Conservation (phyloP, 176 grass and related monocot genomes). For the Otatea glauca region DNA sequence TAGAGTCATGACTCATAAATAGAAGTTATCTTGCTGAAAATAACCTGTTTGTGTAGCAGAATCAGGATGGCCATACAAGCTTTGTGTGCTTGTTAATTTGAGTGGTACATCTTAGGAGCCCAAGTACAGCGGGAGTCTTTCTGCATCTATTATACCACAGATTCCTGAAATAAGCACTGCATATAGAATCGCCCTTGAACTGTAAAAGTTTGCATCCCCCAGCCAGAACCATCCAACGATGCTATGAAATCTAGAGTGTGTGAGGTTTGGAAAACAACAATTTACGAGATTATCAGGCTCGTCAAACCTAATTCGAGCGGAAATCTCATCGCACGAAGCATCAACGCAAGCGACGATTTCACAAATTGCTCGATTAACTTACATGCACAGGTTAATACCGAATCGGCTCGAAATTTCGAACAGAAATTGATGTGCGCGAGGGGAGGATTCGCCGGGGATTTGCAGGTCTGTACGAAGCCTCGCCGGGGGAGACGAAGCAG, state of each 20-base stretch:
- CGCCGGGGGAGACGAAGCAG: too few relatives aligned
- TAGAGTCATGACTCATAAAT: conserved; percentile 24
- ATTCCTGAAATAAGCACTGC: background rate
- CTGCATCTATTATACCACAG: background rate
- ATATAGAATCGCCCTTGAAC: background rate
- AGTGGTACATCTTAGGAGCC: conserved; percentile 18
- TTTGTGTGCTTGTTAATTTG: conserved; percentile 14
- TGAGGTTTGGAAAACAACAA: background rate
- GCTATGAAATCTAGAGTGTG: background rate
- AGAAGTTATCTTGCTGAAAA: conserved; percentile 32
- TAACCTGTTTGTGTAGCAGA: conserved; percentile 15
- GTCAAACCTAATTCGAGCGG: background rate
- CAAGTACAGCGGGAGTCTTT: background rate
- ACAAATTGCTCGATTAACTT: background rate
- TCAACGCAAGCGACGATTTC: background rate
- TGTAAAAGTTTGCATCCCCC: background rate
- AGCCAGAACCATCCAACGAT: background rate
- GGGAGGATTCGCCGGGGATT: too few relatives aligned
- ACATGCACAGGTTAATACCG: too few relatives aligned
- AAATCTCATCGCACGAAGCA: background rate
- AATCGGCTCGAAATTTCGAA: background rate
- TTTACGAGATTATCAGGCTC: background rate
- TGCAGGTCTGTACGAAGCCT: too few relatives aligned
- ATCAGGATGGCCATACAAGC: conserved; percentile 21
- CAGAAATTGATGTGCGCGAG: background rate